Evolutionary conservation across 495 filamentous ascomycete genomes (phyloP).

Genomic region (Parmelia sp.): DNA sequence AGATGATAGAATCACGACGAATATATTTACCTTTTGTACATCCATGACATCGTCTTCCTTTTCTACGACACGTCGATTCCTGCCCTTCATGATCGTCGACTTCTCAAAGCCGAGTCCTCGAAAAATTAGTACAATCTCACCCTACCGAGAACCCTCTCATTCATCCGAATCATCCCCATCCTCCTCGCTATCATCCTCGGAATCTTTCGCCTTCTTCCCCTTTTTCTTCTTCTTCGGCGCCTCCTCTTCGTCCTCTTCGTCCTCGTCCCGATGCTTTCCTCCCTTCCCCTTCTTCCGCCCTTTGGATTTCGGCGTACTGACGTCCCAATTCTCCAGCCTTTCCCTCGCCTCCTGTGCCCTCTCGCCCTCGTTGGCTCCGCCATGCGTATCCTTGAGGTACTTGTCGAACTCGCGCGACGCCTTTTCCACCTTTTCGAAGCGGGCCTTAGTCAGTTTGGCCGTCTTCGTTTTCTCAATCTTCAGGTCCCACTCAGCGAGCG

Average conservation of each 20-base stretch:
- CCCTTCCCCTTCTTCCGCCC: not conserved
- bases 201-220: not conserved
- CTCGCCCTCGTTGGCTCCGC: not conserved
- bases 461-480: not conserved
- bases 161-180: not conserved
- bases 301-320: not conserved
- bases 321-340: not conserved
- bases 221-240: conserved; percentile 2
- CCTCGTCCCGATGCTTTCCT: not conserved
- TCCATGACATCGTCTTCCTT: no score
- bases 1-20: no score
- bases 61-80: no score
- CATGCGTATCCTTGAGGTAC: conserved; percentile 1
- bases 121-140: not conserved
- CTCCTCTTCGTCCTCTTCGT: not conserved
- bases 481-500: conserved; percentile 33
- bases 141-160: not conserved
- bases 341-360: not conserved
- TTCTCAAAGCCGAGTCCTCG: not conserved
- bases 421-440: not conserved
- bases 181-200: not conserved
- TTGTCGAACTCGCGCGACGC: not conserved
- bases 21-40: no score
- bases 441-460: not conserved
- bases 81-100: not conserved